phyloP scores from a whole-genome alignment of 2,329 filamentous ascomycete genomes.

The Lachnellula arida region DNA sequence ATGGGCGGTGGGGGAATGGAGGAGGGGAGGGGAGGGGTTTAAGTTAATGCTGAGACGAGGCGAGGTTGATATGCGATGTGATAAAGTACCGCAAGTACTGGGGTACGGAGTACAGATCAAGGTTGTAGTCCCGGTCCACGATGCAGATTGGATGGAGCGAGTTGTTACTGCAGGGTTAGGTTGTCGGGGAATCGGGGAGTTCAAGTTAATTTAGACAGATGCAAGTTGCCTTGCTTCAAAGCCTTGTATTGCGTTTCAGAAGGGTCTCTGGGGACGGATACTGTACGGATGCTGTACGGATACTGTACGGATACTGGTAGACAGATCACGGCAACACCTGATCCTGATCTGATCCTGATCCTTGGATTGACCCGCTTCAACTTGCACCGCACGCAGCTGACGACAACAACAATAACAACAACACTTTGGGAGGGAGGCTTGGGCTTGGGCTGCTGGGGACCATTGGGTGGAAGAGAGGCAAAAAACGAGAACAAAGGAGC shows the following conservation, averaged over 20 bases:
- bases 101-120: conserved; percentile 16
- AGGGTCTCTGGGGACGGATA: background rate
- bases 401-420: background rate
- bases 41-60: conserved; percentile 21
- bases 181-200: no score
- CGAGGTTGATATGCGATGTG: conserved; percentile 12
- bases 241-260: background rate
- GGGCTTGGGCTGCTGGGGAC: no score
- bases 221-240: background rate
- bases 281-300: no score
- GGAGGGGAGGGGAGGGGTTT: conserved; percentile 6
- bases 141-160: conserved; percentile 13
- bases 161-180: conserved; percentile 5
- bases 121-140: conserved; percentile 1
- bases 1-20: conserved; percentile 3
- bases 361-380: background rate
- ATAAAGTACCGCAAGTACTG: conserved; percentile 7
- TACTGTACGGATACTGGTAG: no score
- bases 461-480: no score
- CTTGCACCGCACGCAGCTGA: background rate
- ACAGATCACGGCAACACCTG: background rate
- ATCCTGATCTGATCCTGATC: background rate
- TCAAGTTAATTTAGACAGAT: background rate
- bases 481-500: background rate
- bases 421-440: background rate